phyloP scores from a whole-genome alignment of 768 basidiomycete genomes.

The Phanerochaete sordida region DNA sequence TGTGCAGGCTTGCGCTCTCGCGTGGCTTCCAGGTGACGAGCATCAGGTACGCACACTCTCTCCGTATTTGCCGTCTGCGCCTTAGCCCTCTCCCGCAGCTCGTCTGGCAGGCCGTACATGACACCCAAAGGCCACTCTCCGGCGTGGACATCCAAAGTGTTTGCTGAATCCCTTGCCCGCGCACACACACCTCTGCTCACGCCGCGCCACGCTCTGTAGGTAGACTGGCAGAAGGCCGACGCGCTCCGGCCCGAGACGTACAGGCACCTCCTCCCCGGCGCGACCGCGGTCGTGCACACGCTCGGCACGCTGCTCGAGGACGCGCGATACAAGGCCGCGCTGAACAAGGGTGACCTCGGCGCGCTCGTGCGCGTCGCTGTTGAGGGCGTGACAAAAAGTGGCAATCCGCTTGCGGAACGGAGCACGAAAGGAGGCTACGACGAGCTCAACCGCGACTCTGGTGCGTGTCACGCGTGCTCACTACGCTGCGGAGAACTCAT shows the following conservation, averaged over 20 bases:
- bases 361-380: constrained; percentile 47
- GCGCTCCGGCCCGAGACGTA: constrained; percentile 79
- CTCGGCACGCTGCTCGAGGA: constrained; percentile 88
- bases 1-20: constrained; percentile 84
- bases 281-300: constrained; percentile 86
- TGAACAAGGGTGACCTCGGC: constrained; percentile 56
- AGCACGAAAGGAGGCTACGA: constrained; percentile 59
- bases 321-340: constrained; percentile 70
- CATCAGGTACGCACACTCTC: constrained; percentile 56
- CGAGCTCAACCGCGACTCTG: constrained; percentile 82
- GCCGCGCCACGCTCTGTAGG: constrained; percentile 37
- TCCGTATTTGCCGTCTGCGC: no score
- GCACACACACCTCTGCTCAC: background rate
- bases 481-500: background rate
- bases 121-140: constrained; percentile 91
- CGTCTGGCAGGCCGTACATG: constrained; percentile 79
- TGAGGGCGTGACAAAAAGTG: constrained; percentile 29
- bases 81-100: constrained; percentile 40
- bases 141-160: constrained; percentile 77
- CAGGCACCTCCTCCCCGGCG: constrained; percentile 58
- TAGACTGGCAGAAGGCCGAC: constrained; percentile 84
- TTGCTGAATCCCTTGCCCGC: constrained; percentile 13
- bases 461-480: constrained; percentile 41
- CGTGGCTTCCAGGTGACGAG: constrained; percentile 86
- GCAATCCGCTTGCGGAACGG: constrained; percentile 57